Evolutionary conservation across 805 yeast species (phyloP).

Genomic region (Kodamaea hsintzibuensis): DNA sequence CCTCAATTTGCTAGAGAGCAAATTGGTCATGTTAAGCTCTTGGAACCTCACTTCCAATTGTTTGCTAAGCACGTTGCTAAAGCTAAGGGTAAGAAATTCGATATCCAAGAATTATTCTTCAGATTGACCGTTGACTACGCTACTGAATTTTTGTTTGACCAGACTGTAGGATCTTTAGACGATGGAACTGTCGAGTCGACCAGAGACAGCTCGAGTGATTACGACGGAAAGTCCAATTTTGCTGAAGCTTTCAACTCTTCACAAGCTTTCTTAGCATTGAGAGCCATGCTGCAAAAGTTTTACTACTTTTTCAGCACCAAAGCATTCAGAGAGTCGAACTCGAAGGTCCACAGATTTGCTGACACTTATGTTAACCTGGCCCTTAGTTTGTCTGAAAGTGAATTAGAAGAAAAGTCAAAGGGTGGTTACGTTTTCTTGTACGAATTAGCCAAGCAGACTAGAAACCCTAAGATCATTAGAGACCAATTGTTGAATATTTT

Average conservation of each 20-base stretch:
- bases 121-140: conserved; percentile 43
- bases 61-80: conserved; percentile 31
- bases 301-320: conserved; percentile 18
- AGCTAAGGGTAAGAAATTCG: conserved; percentile 29
- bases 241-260: conserved; percentile 36
- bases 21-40: conserved; percentile 38
- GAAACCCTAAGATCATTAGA: conserved; percentile 46
- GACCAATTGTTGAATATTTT: conserved; percentile 53
- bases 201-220: conserved; percentile 13
- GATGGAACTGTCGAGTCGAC: conserved; percentile 18
- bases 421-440: conserved; percentile 48
- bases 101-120: conserved; percentile 40
- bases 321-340: conserved; percentile 17
- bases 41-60: conserved; percentile 43
- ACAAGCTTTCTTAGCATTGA: conserved; percentile 30
- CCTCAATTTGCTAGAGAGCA: conserved; percentile 48
- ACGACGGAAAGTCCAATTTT: conserved; percentile 35
- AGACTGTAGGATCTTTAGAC: conserved; percentile 33
- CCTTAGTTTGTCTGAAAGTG: conserved; percentile 30
- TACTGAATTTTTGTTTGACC: conserved; percentile 44
- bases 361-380: conserved; percentile 43
- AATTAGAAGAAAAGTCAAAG: conserved; percentile 29
- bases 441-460: conserved; percentile 50
- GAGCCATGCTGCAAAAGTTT: conserved; percentile 20
- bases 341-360: conserved; percentile 32